Percentiles rank a stretch among this genome's conserved stretches.
phyloP scores from a whole-genome alignment of 2,329 filamentous ascomycete species.

The Ophiosphaerella korrae region DNA sequence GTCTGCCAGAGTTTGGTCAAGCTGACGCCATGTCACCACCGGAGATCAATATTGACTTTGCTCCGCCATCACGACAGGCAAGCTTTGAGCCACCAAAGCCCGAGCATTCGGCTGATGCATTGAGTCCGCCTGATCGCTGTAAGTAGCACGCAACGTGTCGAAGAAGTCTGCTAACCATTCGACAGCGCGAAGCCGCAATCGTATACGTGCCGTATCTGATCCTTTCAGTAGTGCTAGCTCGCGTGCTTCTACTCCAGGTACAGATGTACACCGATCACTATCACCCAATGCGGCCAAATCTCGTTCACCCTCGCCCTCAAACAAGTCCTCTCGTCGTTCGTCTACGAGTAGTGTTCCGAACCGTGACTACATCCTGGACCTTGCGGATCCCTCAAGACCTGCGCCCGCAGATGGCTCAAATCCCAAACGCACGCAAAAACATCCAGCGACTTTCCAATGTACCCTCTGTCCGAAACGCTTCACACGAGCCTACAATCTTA shows the following conservation, averaged over 20 bases:
- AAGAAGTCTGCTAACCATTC: constrained; percentile 22
- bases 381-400: constrained; percentile 86
- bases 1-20: constrained; percentile 66
- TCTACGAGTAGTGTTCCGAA: constrained; percentile 60
- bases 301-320: constrained; percentile 55
- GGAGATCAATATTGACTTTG: constrained; percentile 92
- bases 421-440: constrained; percentile 89
- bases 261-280: constrained; percentile 45
- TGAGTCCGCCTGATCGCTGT: constrained; percentile 77
- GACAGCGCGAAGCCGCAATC: constrained; percentile 59
- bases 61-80: constrained; percentile 71
- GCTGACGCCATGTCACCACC: constrained; percentile 84
- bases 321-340: constrained; percentile 54
- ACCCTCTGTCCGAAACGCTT: constrained; percentile 92
- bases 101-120: constrained; percentile 70
- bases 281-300: constrained; percentile 53
- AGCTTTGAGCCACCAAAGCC: constrained; percentile 70
- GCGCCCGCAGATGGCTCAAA: constrained; percentile 53
- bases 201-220: constrained; percentile 65
- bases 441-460: constrained; percentile 96
- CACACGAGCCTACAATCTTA: constrained; percentile 93
- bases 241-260: constrained; percentile 50
- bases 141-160: constrained; percentile 45
- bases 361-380: constrained; percentile 81
- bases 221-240: constrained; percentile 58